A percentile compares a stretch with the other conserved stretches of the same genome.
Conservation (phyloP, 164 flowering plant genomes). For the Euptelea pleiosperma region DNA sequence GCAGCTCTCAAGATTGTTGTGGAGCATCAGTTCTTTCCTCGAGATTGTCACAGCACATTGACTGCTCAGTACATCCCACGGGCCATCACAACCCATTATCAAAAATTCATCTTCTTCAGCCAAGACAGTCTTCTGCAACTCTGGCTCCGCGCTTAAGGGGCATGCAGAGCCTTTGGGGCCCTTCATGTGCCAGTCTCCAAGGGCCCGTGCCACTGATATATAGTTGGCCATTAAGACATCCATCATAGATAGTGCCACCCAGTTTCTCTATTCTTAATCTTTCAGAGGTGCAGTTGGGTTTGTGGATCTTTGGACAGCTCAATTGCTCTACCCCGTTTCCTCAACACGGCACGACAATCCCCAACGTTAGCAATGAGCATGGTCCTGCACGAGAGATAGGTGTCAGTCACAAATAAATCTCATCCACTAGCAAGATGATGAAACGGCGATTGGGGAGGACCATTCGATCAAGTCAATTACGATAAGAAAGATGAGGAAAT, state of each 20-base stretch:
- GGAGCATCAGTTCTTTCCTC: constrained; percentile 73
- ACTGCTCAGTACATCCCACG: constrained; percentile 98
- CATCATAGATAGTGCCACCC: constrained; percentile 82
- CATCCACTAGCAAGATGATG: neutral
- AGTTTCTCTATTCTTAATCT: constrained; percentile 65
- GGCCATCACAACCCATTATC: constrained; percentile 82
- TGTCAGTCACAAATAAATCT: neutral
- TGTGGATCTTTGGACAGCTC: constrained; percentile 85
- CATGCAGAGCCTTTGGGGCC: constrained; percentile 66
- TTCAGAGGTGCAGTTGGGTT: constrained; percentile 67
- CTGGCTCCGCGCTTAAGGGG: constrained; percentile 84
- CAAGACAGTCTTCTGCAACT: constrained; percentile 50
- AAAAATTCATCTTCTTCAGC: constrained; percentile 81
- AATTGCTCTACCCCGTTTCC: constrained; percentile 77
- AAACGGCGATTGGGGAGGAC: neutral
- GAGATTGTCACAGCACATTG: constrained; percentile 79
- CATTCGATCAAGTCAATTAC: neutral
- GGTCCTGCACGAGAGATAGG: constrained; percentile 38
- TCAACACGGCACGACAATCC: constrained; percentile 86
- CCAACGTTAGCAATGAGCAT: constrained; percentile 80
- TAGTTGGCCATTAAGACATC: constrained; percentile 80
- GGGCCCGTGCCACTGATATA: constrained; percentile 88
- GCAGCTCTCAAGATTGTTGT: constrained; percentile 82
- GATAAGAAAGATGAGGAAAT: neutral
- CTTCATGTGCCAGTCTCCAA: constrained; percentile 96